Percentiles rank a stretch among this genome's conserved stretches.
Evolutionary conservation across 768 basidiomycete genomes (phyloP).

Genomic region (Suillus weaverae): DNA sequence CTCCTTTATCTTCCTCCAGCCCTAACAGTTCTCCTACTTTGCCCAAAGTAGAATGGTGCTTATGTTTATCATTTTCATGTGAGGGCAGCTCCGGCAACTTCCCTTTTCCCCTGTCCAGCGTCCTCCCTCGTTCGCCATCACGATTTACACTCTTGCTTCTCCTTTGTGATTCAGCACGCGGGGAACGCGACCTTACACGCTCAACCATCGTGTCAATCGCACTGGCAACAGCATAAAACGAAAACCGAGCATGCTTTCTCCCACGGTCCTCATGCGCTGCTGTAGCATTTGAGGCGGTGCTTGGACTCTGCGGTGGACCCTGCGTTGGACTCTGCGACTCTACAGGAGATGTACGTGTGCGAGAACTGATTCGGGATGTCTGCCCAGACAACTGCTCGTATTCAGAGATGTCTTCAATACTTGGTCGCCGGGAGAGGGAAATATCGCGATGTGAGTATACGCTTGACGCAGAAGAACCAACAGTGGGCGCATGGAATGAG

Average conservation of each 20-base stretch:
- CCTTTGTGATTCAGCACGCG: constrained; percentile 18
- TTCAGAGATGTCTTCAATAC: constrained; percentile 41
- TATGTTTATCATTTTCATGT: constrained; percentile 26
- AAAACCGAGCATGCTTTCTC: constrained; percentile 45
- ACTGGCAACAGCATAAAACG: constrained; percentile 49
- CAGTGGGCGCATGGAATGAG: background rate
- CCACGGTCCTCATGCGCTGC: constrained; percentile 25
- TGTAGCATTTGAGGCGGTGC: background rate
- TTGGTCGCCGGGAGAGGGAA: constrained; percentile 35
- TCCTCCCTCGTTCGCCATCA: constrained; percentile 26
- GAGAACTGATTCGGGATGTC: constrained; percentile 2
- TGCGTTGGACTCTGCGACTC: background rate
- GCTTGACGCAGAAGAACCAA: constrained; percentile 12
- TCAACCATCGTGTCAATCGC: constrained; percentile 42
- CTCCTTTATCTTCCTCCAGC: constrained; percentile 31
- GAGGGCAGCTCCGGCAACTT: background rate
- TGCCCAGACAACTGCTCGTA: constrained; percentile 20
- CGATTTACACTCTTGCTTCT: constrained; percentile 15
- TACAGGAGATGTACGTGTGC: background rate
- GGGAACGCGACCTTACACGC: constrained; percentile 47
- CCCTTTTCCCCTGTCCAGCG: constrained; percentile 30
- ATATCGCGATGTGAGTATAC: constrained; percentile 2
- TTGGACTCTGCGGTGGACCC: background rate
- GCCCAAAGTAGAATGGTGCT: background rate
- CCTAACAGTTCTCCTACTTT: constrained; percentile 3